These are phyloP conservation scores for Sabuloglossum arenarium DNA, from an alignment of 495 filamentous ascomycete species.

Conservation along the genomic window DNA sequence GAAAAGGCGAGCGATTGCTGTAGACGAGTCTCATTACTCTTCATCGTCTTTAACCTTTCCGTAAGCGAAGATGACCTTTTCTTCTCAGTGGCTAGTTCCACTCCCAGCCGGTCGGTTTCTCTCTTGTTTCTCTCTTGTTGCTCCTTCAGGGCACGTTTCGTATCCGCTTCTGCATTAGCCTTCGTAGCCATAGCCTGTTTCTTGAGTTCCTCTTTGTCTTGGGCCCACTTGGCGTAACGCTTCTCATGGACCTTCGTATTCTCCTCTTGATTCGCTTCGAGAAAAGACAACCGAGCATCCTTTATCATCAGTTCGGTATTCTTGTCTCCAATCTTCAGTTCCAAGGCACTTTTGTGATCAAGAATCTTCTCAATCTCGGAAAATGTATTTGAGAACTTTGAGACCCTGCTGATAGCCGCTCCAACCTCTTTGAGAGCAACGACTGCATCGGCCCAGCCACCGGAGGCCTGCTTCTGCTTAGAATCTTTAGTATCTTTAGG, in stretches of 20 bases:
- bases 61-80: background rate
- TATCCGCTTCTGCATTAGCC: background rate
- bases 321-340: background rate
- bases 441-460: background rate
- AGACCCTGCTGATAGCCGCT: background rate
- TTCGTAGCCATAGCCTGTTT: background rate
- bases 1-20: background rate
- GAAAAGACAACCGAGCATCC: background rate
- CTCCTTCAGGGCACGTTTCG: background rate
- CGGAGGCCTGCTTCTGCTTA: background rate
- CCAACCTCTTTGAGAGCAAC: background rate
- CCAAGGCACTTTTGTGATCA: background rate
- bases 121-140: background rate
- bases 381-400: background rate
- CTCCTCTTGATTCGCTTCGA: background rate
- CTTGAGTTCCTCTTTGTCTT: background rate
- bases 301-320: background rate
- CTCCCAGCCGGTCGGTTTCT: background rate
- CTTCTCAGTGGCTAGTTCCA: background rate
- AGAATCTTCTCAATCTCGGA: background rate
- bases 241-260: background rate
- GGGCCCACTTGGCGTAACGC: background rate
- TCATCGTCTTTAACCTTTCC: background rate
- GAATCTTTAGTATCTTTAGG: background rate
- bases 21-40: background rate